A percentile compares a stretch with the other conserved stretches of the same genome.
phyloP scores from a whole-genome alignment of 2,329 filamentous ascomycete species.

The Cercospora zeina region DNA sequence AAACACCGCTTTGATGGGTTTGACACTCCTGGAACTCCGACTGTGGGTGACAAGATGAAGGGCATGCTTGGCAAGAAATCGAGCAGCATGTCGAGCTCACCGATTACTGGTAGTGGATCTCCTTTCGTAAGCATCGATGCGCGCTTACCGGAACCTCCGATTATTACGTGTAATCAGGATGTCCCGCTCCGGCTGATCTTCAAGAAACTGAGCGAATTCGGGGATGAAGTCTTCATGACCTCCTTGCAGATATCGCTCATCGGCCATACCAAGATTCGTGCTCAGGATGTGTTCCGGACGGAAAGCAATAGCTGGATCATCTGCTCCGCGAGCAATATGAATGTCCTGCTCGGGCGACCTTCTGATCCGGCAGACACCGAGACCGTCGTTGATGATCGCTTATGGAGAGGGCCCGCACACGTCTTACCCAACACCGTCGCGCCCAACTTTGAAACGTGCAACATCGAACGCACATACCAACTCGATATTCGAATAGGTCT shows the following conservation, averaged over 20 bases:
- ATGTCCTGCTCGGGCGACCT: slow-evolving; percentile 64
- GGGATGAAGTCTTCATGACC: slow-evolving; percentile 71
- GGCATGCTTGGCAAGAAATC: slow-evolving; percentile 57
- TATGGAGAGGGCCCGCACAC: slow-evolving; percentile 65
- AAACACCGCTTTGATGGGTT: slow-evolving; percentile 58
- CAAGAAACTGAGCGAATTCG: slow-evolving; percentile 69
- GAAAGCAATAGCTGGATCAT: slow-evolving; percentile 77
- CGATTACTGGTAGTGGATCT: slow-evolving; percentile 38
- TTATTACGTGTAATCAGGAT: slow-evolving; percentile 85
- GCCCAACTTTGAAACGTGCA: slow-evolving; percentile 85
- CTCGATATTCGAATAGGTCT: slow-evolving; percentile 79
- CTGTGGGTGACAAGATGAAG: slow-evolving; percentile 54
- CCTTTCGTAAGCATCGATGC: slow-evolving; percentile 75
- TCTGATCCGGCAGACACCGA: slow-evolving; percentile 59
- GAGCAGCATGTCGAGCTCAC: slow-evolving; percentile 24
- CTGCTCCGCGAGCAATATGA: slow-evolving; percentile 68
- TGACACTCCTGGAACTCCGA: slow-evolving; percentile 22
- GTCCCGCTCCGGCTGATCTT: slow-evolving; percentile 77
- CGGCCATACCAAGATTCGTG: slow-evolving; percentile 74
- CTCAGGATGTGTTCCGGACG: slow-evolving; percentile 69
- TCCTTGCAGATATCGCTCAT: slow-evolving; percentile 80
- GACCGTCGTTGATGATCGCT: slow-evolving; percentile 53
- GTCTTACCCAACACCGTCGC: slow-evolving; percentile 81
- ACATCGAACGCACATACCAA: slow-evolving; percentile 78
- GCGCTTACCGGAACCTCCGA: slow-evolving; percentile 79